Conservation (phyloP, 164 flowering plant genomes). For the Nymphaea thermarum region DNA sequence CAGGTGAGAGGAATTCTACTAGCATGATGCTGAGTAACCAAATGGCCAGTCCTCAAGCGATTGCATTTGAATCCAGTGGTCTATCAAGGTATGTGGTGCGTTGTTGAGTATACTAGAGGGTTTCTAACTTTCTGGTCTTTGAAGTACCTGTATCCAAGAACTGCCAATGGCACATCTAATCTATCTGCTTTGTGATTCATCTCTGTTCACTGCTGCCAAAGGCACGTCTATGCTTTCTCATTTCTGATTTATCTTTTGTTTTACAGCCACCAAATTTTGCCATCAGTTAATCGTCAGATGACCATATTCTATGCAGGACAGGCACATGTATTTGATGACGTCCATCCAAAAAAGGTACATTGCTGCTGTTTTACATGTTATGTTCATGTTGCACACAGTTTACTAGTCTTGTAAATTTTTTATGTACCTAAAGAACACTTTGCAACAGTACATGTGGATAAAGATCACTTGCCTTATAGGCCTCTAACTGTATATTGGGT, state of each 20-base stretch:
- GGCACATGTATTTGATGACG: conserved; percentile 96
- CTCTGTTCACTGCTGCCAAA: too few relatives aligned
- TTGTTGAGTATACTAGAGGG: neutral
- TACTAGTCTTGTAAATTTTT: neutral
- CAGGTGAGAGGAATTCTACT: conserved; percentile 29
- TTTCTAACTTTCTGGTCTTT: neutral
- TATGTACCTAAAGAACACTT: too few relatives aligned
- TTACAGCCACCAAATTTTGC: conserved; percentile 37
- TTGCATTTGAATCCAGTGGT: conserved; percentile 38
- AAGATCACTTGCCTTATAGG: too few relatives aligned
- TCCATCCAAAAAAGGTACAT: conserved; percentile 77
- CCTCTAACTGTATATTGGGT: too few relatives aligned
- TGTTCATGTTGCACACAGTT: neutral
- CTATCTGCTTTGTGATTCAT: too few relatives aligned
- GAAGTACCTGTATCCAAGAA: neutral
- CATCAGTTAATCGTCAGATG: conserved; percentile 60
- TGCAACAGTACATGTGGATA: too few relatives aligned
- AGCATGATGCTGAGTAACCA: conserved; percentile 19
- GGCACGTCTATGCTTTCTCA: neutral
- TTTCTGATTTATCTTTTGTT: neutral
- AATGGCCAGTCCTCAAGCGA: conserved; percentile 22
- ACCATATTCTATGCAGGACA: conserved; percentile 93
- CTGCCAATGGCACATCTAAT: too few relatives aligned
- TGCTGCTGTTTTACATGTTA: neutral
- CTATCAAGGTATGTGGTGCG: conserved; percentile 24